Conservation (phyloP, 257 asterid genomes). For the Coffea eugenioides region DNA sequence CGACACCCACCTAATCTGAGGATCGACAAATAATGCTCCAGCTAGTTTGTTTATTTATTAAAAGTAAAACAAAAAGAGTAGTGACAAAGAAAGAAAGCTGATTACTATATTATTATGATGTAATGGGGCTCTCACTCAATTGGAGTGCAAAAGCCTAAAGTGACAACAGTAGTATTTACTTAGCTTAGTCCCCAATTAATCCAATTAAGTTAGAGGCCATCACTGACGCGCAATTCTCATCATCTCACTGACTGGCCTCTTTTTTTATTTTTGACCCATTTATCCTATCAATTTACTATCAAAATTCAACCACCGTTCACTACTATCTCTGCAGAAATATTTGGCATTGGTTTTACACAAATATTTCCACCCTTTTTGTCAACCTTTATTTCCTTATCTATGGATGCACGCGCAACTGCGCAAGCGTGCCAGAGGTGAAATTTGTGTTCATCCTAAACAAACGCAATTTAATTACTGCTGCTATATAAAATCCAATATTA, state of each 20-base stretch:
- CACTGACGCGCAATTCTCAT: slow-evolving; percentile 17
- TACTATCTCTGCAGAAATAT: neutral
- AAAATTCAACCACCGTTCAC: neutral
- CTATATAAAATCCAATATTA: neutral
- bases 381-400: neutral
- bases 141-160: neutral
- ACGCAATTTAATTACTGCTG: neutral
- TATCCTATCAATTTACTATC: neutral
- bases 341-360: neutral
- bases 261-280: slow-evolving; percentile 18
- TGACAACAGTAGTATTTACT: neutral
- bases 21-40: neutral
- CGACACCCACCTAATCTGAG: neutral
- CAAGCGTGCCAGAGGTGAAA: neutral
- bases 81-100: no score
- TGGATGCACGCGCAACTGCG: neutral
- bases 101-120: neutral
- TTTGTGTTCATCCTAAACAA: slow-evolving; percentile 4
- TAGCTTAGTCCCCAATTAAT: slow-evolving; percentile 10
- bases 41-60: neutral
- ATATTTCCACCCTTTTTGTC: neutral
- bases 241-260: no score
- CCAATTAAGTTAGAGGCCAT: neutral
- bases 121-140: no score
- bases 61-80: no score